Evolutionary conservation across 108 stramenopile species (phyloP).

Genomic region (Pelagomonas calceolata): DNA sequence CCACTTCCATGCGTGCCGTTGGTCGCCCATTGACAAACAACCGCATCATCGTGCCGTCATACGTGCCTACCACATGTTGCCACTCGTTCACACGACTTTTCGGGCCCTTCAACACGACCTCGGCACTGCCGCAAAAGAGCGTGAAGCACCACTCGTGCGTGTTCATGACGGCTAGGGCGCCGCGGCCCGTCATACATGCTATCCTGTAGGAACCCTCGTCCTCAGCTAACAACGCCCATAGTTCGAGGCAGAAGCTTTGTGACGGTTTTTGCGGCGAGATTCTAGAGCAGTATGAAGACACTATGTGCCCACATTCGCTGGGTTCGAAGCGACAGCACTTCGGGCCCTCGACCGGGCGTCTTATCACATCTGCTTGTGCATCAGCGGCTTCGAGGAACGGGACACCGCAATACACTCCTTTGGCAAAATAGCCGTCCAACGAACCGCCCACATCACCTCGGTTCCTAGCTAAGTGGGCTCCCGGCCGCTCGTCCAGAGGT

Average conservation of each 20-base stretch:
- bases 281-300: slow-evolving; percentile 17
- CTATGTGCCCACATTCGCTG: slow-evolving; percentile 15
- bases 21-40: slow-evolving; percentile 29
- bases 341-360: too few species aligned
- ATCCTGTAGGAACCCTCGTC: slow-evolving; percentile 11
- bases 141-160: slow-evolving; percentile 24
- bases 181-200: slow-evolving; percentile 29
- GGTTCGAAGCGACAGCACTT: slow-evolving; percentile 6
- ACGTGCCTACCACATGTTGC: slow-evolving; percentile 30
- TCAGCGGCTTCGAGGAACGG: background rate
- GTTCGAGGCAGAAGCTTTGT: slow-evolving; percentile 27
- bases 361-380: background rate
- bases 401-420: background rate
- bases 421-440: background rate
- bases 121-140: slow-evolving; percentile 18
- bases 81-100: slow-evolving; percentile 19
- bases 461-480: slow-evolving; percentile 31
- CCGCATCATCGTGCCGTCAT: slow-evolving; percentile 25
- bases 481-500: slow-evolving; percentile 28
- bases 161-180: slow-evolving; percentile 10
- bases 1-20: slow-evolving; percentile 15
- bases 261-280: slow-evolving; percentile 1
- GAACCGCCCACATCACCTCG: slow-evolving; percentile 14
- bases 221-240: slow-evolving; percentile 22
- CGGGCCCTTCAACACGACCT: slow-evolving; percentile 24